A percentile compares a stretch with the other conserved stretches of the same genome.
Evolutionary conservation across 352 stramenopile genomes (phyloP).

Genomic region (Phytophthora chlamydospora): DNA sequence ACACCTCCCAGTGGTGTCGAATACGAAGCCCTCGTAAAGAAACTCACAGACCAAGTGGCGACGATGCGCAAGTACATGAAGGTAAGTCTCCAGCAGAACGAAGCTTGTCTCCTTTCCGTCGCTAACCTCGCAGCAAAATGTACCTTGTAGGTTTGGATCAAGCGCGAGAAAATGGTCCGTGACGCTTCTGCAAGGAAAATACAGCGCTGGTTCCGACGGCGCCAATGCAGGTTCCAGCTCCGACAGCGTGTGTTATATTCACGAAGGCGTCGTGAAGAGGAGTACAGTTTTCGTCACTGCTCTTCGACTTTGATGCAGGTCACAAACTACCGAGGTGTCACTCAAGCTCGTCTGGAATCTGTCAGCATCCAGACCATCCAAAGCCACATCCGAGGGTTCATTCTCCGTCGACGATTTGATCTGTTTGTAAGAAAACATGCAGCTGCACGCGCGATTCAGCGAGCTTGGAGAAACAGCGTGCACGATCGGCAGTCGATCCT

Average conservation of each 20-base stretch:
- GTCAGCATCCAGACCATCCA: constrained; percentile 29
- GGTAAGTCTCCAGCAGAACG: constrained; percentile 15
- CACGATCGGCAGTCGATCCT: constrained; percentile 12
- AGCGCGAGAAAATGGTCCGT: constrained; percentile 65
- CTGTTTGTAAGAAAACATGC: constrained; percentile 14
- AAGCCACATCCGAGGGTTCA: constrained; percentile 29
- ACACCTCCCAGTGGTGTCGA: constrained; percentile 7
- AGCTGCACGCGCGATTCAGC: constrained; percentile 31
- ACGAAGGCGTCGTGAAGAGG: constrained; percentile 8
- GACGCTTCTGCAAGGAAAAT: constrained; percentile 51
- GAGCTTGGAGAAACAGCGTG: constrained; percentile 24
- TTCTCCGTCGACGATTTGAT: constrained; percentile 17
- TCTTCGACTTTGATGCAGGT: constrained; percentile 17
- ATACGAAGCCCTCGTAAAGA: constrained; percentile 22
- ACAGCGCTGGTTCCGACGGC: constrained; percentile 41
- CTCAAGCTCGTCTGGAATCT: constrained; percentile 9
- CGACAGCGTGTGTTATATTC: constrained; percentile 17
- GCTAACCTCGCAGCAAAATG: neutral
- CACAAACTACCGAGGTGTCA: constrained; percentile 3
- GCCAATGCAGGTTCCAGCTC: constrained; percentile 11
- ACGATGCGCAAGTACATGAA: constrained; percentile 82
- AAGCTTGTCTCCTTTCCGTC: neutral
- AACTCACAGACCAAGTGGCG: constrained; percentile 53
- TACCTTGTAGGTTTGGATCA: constrained; percentile 61
- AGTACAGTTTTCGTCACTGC: constrained; percentile 40